Conservation (phyloP, 768 basidiomycete species). For the Podaxis sp. region DNA sequence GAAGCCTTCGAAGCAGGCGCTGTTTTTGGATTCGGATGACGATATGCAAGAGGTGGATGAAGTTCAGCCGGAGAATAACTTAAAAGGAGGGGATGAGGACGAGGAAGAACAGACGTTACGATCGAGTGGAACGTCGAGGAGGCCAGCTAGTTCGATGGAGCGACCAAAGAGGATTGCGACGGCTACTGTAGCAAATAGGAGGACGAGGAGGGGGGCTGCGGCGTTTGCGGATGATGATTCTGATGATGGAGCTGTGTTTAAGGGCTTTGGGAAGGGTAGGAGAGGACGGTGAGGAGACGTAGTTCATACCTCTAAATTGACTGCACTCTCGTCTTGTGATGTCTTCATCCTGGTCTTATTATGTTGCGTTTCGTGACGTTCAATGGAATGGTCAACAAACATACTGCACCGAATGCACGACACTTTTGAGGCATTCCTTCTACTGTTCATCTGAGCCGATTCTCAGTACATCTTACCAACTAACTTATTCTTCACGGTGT, state of each 20-base stretch:
- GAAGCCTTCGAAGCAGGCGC: conserved; percentile 24
- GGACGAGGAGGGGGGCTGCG: conserved; percentile 31
- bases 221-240: conserved; percentile 56
- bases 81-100: conserved; percentile 24
- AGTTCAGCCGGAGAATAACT: not conserved
- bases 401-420: too few relatives aligned
- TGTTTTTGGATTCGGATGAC: conserved; percentile 55
- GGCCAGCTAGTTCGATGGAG: conserved; percentile 17
- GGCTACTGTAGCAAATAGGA: conserved; percentile 24
- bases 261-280: conserved; percentile 46
- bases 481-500: too few relatives aligned
- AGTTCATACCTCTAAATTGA: too few relatives aligned
- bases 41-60: conserved; percentile 24
- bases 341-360: too few relatives aligned
- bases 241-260: conserved; percentile 70
- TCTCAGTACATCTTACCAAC: too few relatives aligned
- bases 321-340: too few relatives aligned
- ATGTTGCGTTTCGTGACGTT: too few relatives aligned
- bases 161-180: conserved; percentile 18
- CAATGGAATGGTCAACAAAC: too few relatives aligned
- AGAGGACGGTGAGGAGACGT: not conserved
- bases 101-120: conserved; percentile 27
- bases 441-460: too few relatives aligned
- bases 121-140: conserved; percentile 25
- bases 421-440: too few relatives aligned